Evolutionary conservation across 331 rosid species (phyloP).

Genomic region (Telfairia occidentalis): DNA sequence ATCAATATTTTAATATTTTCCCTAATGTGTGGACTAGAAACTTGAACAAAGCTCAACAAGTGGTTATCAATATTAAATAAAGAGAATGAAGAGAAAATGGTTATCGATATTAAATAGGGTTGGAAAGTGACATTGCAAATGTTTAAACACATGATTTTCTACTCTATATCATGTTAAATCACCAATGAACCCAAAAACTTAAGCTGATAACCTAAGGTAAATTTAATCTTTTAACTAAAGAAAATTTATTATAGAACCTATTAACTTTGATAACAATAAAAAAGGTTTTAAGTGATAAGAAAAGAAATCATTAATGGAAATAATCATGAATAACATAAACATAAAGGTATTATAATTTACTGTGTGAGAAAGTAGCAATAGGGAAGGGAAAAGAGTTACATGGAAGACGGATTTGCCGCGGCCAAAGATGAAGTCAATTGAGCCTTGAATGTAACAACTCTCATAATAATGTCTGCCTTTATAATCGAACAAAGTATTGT

Average conservation of each 20-base stretch:
- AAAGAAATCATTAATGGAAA: neutral
- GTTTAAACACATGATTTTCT: no score
- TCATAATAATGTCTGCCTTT: slow-evolving; percentile 87
- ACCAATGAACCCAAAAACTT: no score
- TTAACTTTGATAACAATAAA: neutral
- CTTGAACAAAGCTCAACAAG: no score
- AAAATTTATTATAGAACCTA: neutral
- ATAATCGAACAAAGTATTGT: slow-evolving; percentile 80
- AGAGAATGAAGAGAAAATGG: no score
- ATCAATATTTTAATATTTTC: no score
- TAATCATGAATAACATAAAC: neutral
- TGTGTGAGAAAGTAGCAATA: neutral
- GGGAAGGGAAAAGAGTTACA: slow-evolving; percentile 18
- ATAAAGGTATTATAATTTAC: neutral
- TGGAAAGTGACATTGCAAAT: no score
- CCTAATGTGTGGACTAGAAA: no score
- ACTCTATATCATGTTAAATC: no score
- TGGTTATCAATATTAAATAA: no score
- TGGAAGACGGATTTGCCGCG: slow-evolving; percentile 57
- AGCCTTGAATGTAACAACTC: slow-evolving; percentile 74
- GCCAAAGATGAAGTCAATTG: slow-evolving; percentile 90
- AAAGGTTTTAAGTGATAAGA: neutral
- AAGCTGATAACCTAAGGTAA: no score
- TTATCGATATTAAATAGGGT: no score
- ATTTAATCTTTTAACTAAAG: neutral